A percentile compares a stretch with the other conserved stretches of the same genome.
These are phyloP conservation scores for Pichia deserticola DNA, from an alignment of 805 yeast genomes.

Conservation along the genomic window DNA sequence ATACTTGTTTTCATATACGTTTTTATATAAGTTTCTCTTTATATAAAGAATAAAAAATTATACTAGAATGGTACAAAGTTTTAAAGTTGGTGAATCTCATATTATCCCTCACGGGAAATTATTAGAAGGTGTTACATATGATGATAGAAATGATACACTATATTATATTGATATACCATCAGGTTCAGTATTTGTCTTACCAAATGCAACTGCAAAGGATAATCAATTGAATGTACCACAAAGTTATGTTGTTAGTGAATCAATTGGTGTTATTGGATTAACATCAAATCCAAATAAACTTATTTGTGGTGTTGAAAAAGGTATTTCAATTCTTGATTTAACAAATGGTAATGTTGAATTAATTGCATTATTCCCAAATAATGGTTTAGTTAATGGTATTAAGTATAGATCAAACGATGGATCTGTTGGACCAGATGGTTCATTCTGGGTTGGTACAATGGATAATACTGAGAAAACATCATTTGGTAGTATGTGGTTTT, in stretches of 20 bases:
- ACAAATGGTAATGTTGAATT: conserved; percentile 30
- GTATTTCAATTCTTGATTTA: conserved; percentile 52
- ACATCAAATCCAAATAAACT: conserved; percentile 48
- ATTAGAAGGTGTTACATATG: conserved; percentile 63
- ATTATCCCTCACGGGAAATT: conserved; percentile 36
- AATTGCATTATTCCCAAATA: conserved; percentile 33
- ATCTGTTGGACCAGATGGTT: conserved; percentile 65
- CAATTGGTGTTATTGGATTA: conserved; percentile 68
- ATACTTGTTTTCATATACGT: no score
- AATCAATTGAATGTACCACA: conserved; percentile 23
- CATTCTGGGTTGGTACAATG: conserved; percentile 81
- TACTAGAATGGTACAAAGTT: not conserved
- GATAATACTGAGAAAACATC: conserved; percentile 17
- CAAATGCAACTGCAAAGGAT: no score
- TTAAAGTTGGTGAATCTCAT: conserved; percentile 15
- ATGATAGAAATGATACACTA: conserved; percentile 44
- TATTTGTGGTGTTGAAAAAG: conserved; percentile 56
- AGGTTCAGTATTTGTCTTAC: conserved; percentile 28
- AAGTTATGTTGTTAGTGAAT: conserved; percentile 27
- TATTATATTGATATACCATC: conserved; percentile 41
- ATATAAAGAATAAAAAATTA: not conserved
- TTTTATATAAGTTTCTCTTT: no score
- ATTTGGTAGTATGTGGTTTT: conserved; percentile 46
- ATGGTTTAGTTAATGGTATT: conserved; percentile 20
- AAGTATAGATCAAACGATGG: conserved; percentile 76